Conservation (phyloP, 2,329 filamentous ascomycete species). For the Neocatenulostroma microsporum region DNA sequence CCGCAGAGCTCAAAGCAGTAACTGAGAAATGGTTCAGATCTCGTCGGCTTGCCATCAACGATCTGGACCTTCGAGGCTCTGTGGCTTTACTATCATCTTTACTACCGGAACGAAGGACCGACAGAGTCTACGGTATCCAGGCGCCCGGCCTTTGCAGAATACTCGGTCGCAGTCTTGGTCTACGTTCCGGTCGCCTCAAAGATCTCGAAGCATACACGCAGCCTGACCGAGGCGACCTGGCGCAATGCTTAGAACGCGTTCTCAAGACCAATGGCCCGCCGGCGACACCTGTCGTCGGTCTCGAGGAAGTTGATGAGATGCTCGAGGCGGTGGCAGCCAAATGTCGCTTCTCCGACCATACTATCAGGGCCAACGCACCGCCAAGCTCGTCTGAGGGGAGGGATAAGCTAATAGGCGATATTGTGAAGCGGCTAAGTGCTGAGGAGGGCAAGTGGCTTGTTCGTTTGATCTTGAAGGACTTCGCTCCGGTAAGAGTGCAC, state of each 20-base stretch:
- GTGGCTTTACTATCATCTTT: constrained; percentile 66
- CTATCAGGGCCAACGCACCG: constrained; percentile 35
- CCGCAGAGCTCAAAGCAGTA: constrained; percentile 21
- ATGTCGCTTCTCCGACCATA: constrained; percentile 62
- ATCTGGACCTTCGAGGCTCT: constrained; percentile 46
- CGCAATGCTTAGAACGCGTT: constrained; percentile 59
- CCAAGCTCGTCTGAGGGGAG: constrained; percentile 22
- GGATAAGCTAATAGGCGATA: constrained; percentile 43
- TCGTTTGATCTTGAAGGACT: constrained; percentile 69
- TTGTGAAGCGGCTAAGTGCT: constrained; percentile 56
- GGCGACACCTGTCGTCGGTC: constrained; percentile 41
- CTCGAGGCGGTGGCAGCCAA: constrained; percentile 60
- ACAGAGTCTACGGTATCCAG: constrained; percentile 69
- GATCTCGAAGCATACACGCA: constrained; percentile 57
- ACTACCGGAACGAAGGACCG: constrained; percentile 65
- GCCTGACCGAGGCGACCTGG: constrained; percentile 59
- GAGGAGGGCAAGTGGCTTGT: constrained; percentile 82
- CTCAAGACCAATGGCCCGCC: constrained; percentile 49
- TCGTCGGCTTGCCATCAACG: constrained; percentile 53
- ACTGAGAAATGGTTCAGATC: constrained; percentile 61
- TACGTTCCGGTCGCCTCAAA: constrained; percentile 54
- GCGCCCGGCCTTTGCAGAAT: constrained; percentile 54
- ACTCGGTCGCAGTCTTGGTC: constrained; percentile 58
- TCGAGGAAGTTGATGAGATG: constrained; percentile 64
- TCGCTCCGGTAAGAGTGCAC: constrained; percentile 59